Evolutionary conservation across 164 flowering plant species (phyloP).

Genomic region (Macadamia tetraphylla): DNA sequence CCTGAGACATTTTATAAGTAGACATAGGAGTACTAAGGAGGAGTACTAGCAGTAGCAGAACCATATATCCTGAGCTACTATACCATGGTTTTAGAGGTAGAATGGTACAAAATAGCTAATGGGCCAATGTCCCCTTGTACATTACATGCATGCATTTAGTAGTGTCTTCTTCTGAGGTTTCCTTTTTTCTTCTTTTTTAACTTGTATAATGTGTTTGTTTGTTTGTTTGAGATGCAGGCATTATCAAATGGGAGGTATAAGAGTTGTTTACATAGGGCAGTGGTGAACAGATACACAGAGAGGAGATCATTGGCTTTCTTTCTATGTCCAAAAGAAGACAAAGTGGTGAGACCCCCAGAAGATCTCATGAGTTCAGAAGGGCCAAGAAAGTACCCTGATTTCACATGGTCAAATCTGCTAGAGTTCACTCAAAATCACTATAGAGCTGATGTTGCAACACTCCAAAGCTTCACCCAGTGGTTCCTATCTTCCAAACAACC

Average conservation of each 20-base stretch:
- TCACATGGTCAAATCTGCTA: slow-evolving; percentile 21
- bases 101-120: not conserved
- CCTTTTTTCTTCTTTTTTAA: too few species aligned
- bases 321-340: slow-evolving; percentile 33
- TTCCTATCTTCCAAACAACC: slow-evolving; percentile 1
- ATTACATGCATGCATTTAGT: not conserved
- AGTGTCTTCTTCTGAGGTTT: not conserved
- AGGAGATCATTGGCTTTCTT: slow-evolving; percentile 37
- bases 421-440: slow-evolving; percentile 24
- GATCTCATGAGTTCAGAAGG: slow-evolving; percentile 2
- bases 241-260: slow-evolving; percentile 33
- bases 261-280: slow-evolving; percentile 37
- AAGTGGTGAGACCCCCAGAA: slow-evolving; percentile 22
- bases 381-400: slow-evolving; percentile 24
- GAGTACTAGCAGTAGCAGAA: too few species aligned
- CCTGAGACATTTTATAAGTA: too few species aligned
- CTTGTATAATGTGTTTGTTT: not conserved
- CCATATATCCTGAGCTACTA: too few species aligned
- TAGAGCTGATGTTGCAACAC: slow-evolving; percentile 18
- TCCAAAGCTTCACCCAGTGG: slow-evolving; percentile 18
- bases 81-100: too few species aligned
- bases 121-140: not conserved
- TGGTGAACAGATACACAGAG: slow-evolving; percentile 23
- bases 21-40: too few species aligned
- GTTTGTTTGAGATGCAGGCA: not conserved